phyloP scores from a whole-genome alignment of 2,329 filamentous ascomycete species.

The Curvularia hawaiiensis region DNA sequence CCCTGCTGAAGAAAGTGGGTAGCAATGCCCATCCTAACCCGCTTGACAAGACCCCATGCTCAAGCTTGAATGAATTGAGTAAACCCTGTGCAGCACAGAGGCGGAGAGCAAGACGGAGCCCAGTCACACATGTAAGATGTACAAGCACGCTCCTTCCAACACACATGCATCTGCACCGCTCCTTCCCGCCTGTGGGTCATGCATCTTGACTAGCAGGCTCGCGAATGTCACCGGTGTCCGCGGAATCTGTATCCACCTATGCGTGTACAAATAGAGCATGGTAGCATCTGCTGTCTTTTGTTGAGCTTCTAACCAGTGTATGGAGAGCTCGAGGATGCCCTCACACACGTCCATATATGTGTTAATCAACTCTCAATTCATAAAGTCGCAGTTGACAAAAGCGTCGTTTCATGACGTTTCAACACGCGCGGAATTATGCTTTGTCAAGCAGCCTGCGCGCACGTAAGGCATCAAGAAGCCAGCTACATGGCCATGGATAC shows the following conservation, averaged over 20 bases:
- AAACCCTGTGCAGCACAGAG: neutral
- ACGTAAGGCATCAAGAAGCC: neutral
- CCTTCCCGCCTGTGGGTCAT: neutral
- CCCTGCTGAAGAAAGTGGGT: neutral
- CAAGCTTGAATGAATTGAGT: neutral
- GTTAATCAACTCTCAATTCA: neutral
- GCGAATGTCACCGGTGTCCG: neutral
- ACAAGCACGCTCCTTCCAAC: neutral
- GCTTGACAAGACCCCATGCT: neutral
- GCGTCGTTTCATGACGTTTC: slow-evolving; percentile 6
- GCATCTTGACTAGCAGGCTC: neutral
- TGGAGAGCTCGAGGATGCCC: neutral
- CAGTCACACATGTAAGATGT: too few relatives aligned
- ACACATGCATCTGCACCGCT: neutral
- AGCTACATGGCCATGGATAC: too few relatives aligned
- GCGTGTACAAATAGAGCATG: neutral
- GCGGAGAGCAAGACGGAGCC: too few relatives aligned
- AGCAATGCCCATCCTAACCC: neutral
- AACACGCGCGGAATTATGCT: slow-evolving; percentile 6
- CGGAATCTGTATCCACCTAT: neutral
- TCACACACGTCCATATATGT: neutral
- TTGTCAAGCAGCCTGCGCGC: slow-evolving; percentile 1
- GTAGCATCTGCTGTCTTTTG: neutral
- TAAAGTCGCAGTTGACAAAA: neutral
- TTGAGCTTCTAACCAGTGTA: slow-evolving; percentile 2